Evolutionary conservation across 23 red algal genomes (phyloP), one percentile per base, ranked within the genome.

Genomic region (Gracilaria gracilis): DNA sequence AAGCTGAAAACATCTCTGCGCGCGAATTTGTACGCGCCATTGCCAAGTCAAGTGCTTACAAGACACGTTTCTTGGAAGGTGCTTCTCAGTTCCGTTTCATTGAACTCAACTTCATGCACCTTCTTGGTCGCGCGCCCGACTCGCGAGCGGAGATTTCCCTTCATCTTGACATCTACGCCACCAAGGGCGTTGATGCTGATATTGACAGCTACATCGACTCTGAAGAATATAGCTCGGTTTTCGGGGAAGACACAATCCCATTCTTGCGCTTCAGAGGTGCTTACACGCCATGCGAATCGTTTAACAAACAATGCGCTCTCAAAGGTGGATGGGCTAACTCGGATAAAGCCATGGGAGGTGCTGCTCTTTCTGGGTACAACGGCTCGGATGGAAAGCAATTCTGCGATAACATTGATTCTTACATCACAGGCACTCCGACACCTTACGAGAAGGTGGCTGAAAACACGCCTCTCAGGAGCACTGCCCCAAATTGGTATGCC

Each of bases 61-160:
- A 92, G 83, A 81, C 61, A 11, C 88, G 88, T 16, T 96, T 96
- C 89, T 92, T 91, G 57, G 77, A 96, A 73, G 89, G 89, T 54
- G 87, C 87, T 25, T 57, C 72, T 25, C 77, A 88, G 62, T 96
- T 87, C 71, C 81, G 94, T 39, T 84, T 91, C 72, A 87, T 92
- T 9, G 94, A 96, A 61, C 88, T 96, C 20, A 87, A 87, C 58
- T 96, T 81, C 75, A 96, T 92, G 94, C 94, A 96, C 54, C 70
- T 96, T 66, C 73, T 96, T 25, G 94, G 94, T 35, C 88, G 94
- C 69, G 87, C 87, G 0, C 88, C 94, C 7, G 88, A 92, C 72
- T 50, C 83, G 37, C 70, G 84, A 62, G 25, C 74, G 37, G 94
- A 96, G 83, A 93, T 87, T 71, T 65, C 94, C 2, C 42, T 76